Evolutionary conservation across 345 rosid species (phyloP).

Genomic region (Rhodomyrtus tomentosa): DNA sequence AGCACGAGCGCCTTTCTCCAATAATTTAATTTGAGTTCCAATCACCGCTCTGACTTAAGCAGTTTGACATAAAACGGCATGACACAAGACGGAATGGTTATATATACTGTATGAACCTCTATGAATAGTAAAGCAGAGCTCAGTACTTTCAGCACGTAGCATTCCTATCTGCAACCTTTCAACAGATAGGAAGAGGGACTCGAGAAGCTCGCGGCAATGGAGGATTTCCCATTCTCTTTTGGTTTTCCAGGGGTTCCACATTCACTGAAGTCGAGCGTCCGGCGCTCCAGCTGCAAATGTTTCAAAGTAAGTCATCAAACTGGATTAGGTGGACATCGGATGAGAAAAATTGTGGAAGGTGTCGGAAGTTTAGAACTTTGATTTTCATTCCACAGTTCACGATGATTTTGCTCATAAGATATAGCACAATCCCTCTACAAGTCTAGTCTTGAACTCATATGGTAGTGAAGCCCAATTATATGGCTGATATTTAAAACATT

Average conservation of each 20-base stretch:
- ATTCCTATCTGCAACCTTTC: slow-evolving; percentile 70
- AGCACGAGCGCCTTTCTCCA: background rate
- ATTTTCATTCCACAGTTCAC: background rate
- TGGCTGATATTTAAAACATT: background rate
- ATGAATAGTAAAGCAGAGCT: background rate
- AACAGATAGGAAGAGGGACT: slow-evolving; percentile 75
- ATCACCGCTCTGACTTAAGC: background rate
- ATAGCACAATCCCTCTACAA: background rate
- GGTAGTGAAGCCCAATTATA: background rate
- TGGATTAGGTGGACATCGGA: background rate
- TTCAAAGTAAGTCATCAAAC: background rate
- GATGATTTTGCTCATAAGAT: background rate
- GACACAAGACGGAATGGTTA: background rate
- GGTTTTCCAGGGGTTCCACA: slow-evolving; percentile 75
- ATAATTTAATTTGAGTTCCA: background rate
- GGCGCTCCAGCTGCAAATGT: slow-evolving; percentile 63
- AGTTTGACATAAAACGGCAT: background rate
- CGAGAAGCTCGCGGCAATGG: slow-evolving; percentile 20
- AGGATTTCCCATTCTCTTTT: slow-evolving; percentile 32
- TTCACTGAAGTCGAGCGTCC: slow-evolving; percentile 85
- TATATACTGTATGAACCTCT: background rate
- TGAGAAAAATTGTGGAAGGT: background rate
- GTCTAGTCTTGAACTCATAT: background rate
- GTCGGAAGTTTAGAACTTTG: background rate
- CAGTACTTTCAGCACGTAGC: background rate